phyloP scores from a whole-genome alignment of 1,284 basidiomycete genomes.

The Trichosporon coremiiforme region DNA sequence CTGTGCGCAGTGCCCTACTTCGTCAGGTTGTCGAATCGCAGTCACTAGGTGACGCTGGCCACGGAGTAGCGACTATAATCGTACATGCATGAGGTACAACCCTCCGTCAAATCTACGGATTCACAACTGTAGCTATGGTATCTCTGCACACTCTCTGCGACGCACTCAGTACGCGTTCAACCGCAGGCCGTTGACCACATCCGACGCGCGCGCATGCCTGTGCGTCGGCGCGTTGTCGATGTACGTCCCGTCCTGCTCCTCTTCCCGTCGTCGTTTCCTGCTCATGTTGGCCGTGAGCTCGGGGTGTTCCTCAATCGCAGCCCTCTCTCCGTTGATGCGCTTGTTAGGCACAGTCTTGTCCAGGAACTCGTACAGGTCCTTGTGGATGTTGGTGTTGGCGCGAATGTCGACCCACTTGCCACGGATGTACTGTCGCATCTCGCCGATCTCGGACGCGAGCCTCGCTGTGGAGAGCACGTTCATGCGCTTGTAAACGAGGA shows the following conservation, averaged over 20 bases:
- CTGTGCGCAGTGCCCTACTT: not conserved
- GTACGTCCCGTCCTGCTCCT: slow-evolving; percentile 34
- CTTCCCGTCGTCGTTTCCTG: slow-evolving; percentile 29
- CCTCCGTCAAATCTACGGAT: not conserved
- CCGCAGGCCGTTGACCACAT: slow-evolving; percentile 20
- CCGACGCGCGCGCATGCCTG: slow-evolving; percentile 11
- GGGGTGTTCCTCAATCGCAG: slow-evolving; percentile 38
- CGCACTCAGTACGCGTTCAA: slow-evolving; percentile 20
- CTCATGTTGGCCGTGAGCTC: slow-evolving; percentile 1
- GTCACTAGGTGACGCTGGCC: not conserved
- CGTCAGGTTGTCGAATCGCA: not conserved
- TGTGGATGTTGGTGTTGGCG: slow-evolving; percentile 34
- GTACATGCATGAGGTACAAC: not conserved
- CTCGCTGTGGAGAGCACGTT: slow-evolving; percentile 31
- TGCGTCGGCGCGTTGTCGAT: slow-evolving; percentile 11
- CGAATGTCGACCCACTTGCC: slow-evolving; percentile 36
- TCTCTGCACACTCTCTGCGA: not conserved
- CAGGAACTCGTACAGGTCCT: slow-evolving; percentile 32
- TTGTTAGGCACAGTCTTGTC: slow-evolving; percentile 33
- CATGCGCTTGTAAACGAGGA: slow-evolving; percentile 45
- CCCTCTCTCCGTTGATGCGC: slow-evolving; percentile 26
- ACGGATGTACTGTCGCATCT: slow-evolving; percentile 42
- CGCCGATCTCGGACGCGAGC: slow-evolving; percentile 40
- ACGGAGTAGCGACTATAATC: not conserved
- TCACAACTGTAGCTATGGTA: not conserved